Evolutionary conservation across 1,284 basidiomycete species (phyloP).

Genomic region (Pholiota adiposa): DNA sequence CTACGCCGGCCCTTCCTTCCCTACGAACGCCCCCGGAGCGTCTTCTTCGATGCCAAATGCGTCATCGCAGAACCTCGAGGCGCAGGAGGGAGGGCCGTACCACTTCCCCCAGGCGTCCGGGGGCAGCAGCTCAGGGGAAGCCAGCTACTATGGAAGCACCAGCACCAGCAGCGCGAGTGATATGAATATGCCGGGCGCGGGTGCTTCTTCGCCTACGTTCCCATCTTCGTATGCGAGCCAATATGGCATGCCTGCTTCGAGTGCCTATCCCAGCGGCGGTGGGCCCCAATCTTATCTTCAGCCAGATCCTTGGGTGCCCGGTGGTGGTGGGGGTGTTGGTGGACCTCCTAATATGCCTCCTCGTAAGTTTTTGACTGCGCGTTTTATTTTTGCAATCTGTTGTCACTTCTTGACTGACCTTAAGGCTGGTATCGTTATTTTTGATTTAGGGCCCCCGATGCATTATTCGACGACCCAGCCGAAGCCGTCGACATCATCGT

Average conservation of each 20-base stretch:
- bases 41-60: slow-evolving; percentile 5
- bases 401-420: slow-evolving; percentile 12
- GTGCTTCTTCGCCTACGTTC: slow-evolving; percentile 2
- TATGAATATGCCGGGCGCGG: not conserved
- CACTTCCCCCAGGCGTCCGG: slow-evolving; percentile 31
- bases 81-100: slow-evolving; percentile 18
- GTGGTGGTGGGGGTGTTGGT: not conserved
- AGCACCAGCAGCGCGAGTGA: not conserved
- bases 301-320: slow-evolving; percentile 22
- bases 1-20: slow-evolving; percentile 22
- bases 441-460: slow-evolving; percentile 29
- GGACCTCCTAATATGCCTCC: slow-evolving; percentile 34
- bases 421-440: slow-evolving; percentile 11
- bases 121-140: slow-evolving; percentile 16
- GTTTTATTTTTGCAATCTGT: slow-evolving; percentile 14
- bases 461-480: slow-evolving; percentile 22
- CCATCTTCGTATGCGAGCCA: slow-evolving; percentile 16
- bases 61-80: not conserved
- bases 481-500: slow-evolving; percentile 23
- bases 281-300: slow-evolving; percentile 19
- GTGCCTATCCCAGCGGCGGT: slow-evolving; percentile 12
- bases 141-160: slow-evolving; percentile 19
- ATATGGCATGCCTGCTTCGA: slow-evolving; percentile 15
- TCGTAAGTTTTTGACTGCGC: slow-evolving; percentile 35
- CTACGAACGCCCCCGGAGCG: slow-evolving; percentile 8